Evolutionary conservation across 257 asterid species (phyloP), one percentile per base, ranked within the genome.

Genomic region (Nicotiana paniculata): DNA sequence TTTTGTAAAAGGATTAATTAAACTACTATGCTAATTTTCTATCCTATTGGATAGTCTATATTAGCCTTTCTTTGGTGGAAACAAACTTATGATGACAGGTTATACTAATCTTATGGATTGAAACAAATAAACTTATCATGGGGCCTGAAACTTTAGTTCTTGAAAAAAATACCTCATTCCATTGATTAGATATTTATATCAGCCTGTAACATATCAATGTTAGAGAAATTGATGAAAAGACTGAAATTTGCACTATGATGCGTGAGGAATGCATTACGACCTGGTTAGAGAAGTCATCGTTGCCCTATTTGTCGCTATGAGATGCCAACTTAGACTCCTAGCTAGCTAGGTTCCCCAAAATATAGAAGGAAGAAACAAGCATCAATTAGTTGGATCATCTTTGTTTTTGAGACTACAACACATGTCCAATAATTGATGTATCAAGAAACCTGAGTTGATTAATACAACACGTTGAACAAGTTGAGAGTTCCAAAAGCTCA

Each of bases 291-390:
- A 59, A 10, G 77, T 46, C 85, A 67, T 21, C 35, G 1, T 24
- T 85, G 87, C 69, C 87, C 87, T 6, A 61, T 77, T 18, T 85
- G 85, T 13, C 83, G 81, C 2, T 66, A 10, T 4, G 48, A 80
- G 67, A 69, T 57, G 63, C 63, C 63, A 17, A 57, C 63, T 57
- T 18, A 57, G 63, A 5, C 63, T 57, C 63, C 63, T 57, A 57
- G 10, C 61, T 15, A 51, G 17, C 4, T 51, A 51, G 33, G 3
- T 2, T 32, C 33, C 33, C 33, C 33, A 32, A 32, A 32, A 32
- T 32, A 32, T 32, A 32, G 33, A 32, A 32, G 3, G 16, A 51
- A 51, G 57, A 3, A 51, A 51, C 5, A 51, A 51, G 24, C 24
- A 21, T 10, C 1, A 51, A 51, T 39, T 54, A 54, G 59, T 15